phyloP scores from a whole-genome alignment of 2,329 filamentous ascomycete species.

The Cercospora sojina region DNA sequence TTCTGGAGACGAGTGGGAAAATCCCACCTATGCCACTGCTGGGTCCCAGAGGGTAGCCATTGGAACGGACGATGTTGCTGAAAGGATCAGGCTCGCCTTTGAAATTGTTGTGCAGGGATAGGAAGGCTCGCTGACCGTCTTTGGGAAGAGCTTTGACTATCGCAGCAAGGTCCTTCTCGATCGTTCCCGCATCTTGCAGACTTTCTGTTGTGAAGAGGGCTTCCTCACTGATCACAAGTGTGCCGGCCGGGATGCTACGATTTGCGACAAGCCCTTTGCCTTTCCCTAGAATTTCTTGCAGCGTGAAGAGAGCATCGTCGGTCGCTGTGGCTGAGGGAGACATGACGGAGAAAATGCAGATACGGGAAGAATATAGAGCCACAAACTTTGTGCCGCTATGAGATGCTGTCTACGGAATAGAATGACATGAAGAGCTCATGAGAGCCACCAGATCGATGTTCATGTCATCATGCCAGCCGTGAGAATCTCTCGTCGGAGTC shows the following conservation, averaged over 20 bases:
- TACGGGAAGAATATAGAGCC: neutral
- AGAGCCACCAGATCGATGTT: neutral
- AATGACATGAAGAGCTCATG: neutral
- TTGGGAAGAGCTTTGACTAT: slow-evolving; percentile 31
- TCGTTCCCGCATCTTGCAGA: slow-evolving; percentile 24
- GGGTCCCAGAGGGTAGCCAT: slow-evolving; percentile 35
- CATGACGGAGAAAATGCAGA: neutral
- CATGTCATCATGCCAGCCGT: neutral
- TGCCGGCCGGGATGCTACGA: slow-evolving; percentile 41
- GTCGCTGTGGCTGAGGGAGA: neutral
- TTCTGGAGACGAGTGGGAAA: slow-evolving; percentile 39
- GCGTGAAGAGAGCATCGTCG: slow-evolving; percentile 14
- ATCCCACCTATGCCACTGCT: slow-evolving; percentile 34
- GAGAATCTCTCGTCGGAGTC: neutral
- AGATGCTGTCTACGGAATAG: neutral
- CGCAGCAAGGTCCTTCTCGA: slow-evolving; percentile 26
- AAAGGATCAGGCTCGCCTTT: slow-evolving; percentile 29
- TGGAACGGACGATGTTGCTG: slow-evolving; percentile 38
- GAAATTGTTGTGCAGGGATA: slow-evolving; percentile 37
- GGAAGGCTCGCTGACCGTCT: slow-evolving; percentile 33
- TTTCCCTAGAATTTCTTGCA: slow-evolving; percentile 34
- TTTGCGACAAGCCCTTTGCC: slow-evolving; percentile 45
- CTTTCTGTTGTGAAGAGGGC: slow-evolving; percentile 40
- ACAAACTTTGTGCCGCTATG: neutral
- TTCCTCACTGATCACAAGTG: slow-evolving; percentile 43